Evolutionary conservation across 768 basidiomycete species (phyloP), one percentile per base, ranked within the genome.

Genomic region (Pleurotus tuoliensis): DNA sequence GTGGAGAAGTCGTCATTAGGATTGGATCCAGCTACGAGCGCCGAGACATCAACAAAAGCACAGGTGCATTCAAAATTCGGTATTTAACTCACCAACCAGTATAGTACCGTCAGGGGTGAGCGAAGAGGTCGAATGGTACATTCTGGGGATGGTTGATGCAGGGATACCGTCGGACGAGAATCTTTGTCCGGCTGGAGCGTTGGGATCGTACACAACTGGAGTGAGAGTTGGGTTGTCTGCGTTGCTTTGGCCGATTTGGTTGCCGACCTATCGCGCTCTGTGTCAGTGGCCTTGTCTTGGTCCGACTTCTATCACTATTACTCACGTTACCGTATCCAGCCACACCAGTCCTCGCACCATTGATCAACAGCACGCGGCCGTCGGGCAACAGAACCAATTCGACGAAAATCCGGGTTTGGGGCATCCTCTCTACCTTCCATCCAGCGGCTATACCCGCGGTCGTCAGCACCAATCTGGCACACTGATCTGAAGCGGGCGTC

Each of bases 381-480:
- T 79, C 73, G 0, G 74, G 73, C 46, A 80, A 63, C 6, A 73
- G 62, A 9, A 75, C 56, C 58, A 72, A 60, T 48, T 75, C 73
- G 12, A 67, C 63, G 71, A 76, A 72, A 9, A 72, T 66, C 12
- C 78, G 63, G n/a, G 69, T 65, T 50, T 73, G 66, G 4, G 76
- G 67, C 72, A 81, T 75, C 16, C 60, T 63, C 54, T 81, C 79
- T 24, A 79, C 73, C 25, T 71, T 63, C 79, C 79, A 80, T 8
- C 76, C 77, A 11, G 64, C 66, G 45, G 69, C 67, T 41, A 78
- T 78, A 3, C 78, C 77, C 20, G 68, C 70, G 3, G 70, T 67
- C 4, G 74, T 76, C 40, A 79, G 63, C 0, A 69, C 67, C 66
- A 80, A 69, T 12, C 75, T 66, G 41, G 69, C 73, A 57, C 78